A percentile compares a stretch with the other conserved stretches of the same genome.
phyloP scores from a whole-genome alignment of 768 basidiomycete species.

The Lactarius indigo region DNA sequence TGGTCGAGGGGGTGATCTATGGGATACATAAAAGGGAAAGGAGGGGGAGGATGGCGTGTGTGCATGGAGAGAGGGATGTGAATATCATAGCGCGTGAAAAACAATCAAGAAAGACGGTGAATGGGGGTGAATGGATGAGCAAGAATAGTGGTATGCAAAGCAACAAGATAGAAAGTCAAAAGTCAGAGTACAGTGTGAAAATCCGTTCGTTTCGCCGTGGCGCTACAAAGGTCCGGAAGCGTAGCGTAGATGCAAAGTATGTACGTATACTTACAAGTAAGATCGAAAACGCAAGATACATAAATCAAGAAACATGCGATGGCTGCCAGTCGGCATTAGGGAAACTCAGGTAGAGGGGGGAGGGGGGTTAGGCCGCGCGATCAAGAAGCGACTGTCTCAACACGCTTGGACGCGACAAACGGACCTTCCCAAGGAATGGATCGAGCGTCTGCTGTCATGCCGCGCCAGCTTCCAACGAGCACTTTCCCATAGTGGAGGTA shows the following conservation, averaged over 20 bases:
- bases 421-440: conserved; percentile 58
- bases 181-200: conserved; percentile 13
- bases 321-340: background rate
- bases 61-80: conserved; percentile 1
- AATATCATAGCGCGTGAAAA: conserved; percentile 12
- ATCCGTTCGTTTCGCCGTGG: conserved; percentile 12
- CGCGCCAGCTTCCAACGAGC: conserved; percentile 72
- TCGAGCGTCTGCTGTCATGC: conserved; percentile 41
- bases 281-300: conserved; percentile 5
- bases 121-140: background rate
- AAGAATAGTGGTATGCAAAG: conserved; percentile 19
- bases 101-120: background rate
- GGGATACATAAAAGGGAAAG: conserved; percentile 13
- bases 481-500: conserved; percentile 63
- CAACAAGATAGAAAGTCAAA: background rate
- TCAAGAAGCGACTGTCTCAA: conserved; percentile 11
- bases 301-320: conserved; percentile 11
- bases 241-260: conserved; percentile 6
- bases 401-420: conserved; percentile 54
- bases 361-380: background rate
- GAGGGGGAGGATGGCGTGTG: background rate
- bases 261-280: conserved; percentile 19
- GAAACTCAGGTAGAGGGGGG: background rate
- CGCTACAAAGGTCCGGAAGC: background rate
- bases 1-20: conserved; percentile 15